Base-by-base conservation (phyloP, 2,329 filamentous ascomycete species). In the Immersiporthe knoxdaviesiana region DNA sequence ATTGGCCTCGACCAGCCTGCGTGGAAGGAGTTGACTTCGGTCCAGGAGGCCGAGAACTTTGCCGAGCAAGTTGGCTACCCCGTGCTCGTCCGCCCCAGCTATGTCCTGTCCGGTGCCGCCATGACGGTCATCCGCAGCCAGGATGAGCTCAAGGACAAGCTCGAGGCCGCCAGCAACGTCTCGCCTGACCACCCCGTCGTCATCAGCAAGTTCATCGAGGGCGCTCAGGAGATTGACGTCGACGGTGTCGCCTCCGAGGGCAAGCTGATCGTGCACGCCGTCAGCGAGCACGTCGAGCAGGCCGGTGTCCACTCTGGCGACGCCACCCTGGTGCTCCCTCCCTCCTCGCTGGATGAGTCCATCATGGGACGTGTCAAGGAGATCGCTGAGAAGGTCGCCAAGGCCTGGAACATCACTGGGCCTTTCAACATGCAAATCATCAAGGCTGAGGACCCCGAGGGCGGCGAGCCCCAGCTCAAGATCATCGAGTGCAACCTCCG, bases 361-460 rank as follows among this genome's bases (percentile, higher is more conserved):
- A 92, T 91, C 73, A 92, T 97, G 87, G 88, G 88, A 73, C 93
- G 96, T 71, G 88, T 97, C 77, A 98, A 97, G 89, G 93, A 93
- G 75, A 98, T 99, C 75, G 95, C 96, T 21, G 82, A 94, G 81
- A 98, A 97, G 88, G 94, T 99, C 65, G 96, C 96, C 74, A 92
- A 96, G 82, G 96, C 96, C 62, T 97, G 95, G 93, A 94, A 88
- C 77, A 98, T 98, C 80, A 98, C 94, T 27, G 96, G 96, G 67
- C 96, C 96, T 70, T 99, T 98, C 89, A 99, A 99, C 87, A 98
- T 99, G 95, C 96, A 99, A 79, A 97, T 99, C 82, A 98, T 99
- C 87, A 97, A 97, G 84, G 93, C 92, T 47, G 86, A 92, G 16
- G 85, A 91, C 76, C 88, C 91, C 41, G 90, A 92, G 70, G 92